These are phyloP conservation scores for Lotmaria passim DNA, from an alignment of 208 protist genomes.

Conservation along the genomic window DNA sequence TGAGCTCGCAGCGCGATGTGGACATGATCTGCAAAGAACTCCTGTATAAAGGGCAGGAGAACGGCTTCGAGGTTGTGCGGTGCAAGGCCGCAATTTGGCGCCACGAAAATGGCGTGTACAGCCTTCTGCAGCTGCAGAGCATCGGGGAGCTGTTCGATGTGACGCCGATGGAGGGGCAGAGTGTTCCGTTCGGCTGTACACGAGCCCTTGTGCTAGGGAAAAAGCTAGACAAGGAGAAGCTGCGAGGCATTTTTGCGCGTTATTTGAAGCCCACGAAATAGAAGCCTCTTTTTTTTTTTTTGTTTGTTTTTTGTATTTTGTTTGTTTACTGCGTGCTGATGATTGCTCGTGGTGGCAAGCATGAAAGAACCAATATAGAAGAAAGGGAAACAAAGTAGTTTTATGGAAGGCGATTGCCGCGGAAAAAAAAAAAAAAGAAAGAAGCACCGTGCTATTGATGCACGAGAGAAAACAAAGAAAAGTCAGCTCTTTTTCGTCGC, in stretches of 20 bases:
- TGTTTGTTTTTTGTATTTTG: too few species aligned
- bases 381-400: too few species aligned
- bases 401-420: too few species aligned
- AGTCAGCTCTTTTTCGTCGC: too few species aligned
- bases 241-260: constrained; percentile 66
- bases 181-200: constrained; percentile 68
- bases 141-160: constrained; percentile 90
- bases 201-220: constrained; percentile 80
- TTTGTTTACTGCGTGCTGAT: too few species aligned
- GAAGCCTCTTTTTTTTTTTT: not conserved
- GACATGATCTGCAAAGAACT: constrained; percentile 79
- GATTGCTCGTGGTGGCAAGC: too few species aligned
- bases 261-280: constrained; percentile 58
- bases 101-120: constrained; percentile 44
- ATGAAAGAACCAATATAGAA: too few species aligned
- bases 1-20: constrained; percentile 51
- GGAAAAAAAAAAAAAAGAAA: too few species aligned
- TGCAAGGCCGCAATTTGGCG: constrained; percentile 92
- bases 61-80: constrained; percentile 83
- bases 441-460: too few species aligned
- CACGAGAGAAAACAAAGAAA: too few species aligned
- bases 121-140: constrained; percentile 81
- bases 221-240: constrained; percentile 55
- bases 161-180: constrained; percentile 75
- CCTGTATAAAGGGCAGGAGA: constrained; percentile 70